phyloP scores from a whole-genome alignment of 2,329 filamentous ascomycete species.

The Fusarium succisae region DNA sequence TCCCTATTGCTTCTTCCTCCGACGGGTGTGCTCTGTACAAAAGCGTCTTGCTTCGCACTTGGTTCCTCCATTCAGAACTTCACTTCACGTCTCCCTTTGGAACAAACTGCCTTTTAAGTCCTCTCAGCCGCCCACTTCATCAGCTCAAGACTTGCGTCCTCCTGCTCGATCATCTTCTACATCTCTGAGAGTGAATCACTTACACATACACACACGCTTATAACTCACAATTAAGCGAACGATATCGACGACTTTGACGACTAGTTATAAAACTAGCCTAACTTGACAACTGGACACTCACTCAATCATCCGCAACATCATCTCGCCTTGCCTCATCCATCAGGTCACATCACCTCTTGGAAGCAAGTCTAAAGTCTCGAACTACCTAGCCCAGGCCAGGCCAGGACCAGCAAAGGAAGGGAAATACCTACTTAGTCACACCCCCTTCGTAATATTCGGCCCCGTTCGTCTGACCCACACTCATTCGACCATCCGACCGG shows the following conservation, averaged over 20 bases:
- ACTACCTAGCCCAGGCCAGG: neutral
- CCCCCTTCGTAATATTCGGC: slow-evolving; percentile 33
- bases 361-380: slow-evolving; percentile 3
- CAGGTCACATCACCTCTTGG: slow-evolving; percentile 29
- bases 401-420: slow-evolving; percentile 5
- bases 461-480: slow-evolving; percentile 42
- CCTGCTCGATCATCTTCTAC: neutral
- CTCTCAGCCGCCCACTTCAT: neutral
- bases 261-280: slow-evolving; percentile 11
- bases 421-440: slow-evolving; percentile 1
- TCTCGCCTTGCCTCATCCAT: slow-evolving; percentile 24
- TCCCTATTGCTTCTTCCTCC: slow-evolving; percentile 19
- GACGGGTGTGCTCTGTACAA: slow-evolving; percentile 33
- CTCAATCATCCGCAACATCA: neutral
- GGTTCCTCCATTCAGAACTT: slow-evolving; percentile 31
- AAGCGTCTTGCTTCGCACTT: slow-evolving; percentile 38
- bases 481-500: slow-evolving; percentile 42
- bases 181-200: slow-evolving; percentile 28
- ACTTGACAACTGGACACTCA: neutral
- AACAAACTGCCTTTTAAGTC: slow-evolving; percentile 27
- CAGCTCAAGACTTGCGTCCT: neutral
- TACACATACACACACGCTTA: slow-evolving; percentile 25
- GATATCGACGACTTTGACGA: slow-evolving; percentile 22
- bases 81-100: slow-evolving; percentile 33
- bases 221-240: slow-evolving; percentile 19